A percentile compares a stretch with the other conserved stretches of the same genome.
phyloP scores from a whole-genome alignment of 2,329 filamentous ascomycete genomes.

The Paramyrothecium sp. region DNA sequence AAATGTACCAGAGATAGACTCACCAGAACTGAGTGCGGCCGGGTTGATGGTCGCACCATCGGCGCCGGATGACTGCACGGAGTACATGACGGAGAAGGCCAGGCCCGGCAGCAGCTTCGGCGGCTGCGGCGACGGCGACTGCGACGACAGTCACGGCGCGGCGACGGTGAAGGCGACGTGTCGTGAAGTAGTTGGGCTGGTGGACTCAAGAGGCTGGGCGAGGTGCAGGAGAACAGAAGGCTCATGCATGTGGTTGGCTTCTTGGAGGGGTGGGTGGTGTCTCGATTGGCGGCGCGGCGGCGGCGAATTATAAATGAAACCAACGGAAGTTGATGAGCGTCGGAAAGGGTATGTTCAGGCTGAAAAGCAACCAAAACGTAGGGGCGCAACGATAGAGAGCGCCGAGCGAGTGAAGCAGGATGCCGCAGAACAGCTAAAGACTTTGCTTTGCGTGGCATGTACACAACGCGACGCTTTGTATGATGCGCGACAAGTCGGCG shows the following conservation, averaged over 20 bases:
- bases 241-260: slow-evolving; percentile 51
- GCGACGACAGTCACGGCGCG: slow-evolving; percentile 3
- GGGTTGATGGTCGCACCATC: slow-evolving; percentile 90
- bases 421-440: too few species aligned
- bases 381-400: not conserved
- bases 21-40: slow-evolving; percentile 81
- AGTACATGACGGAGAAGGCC: slow-evolving; percentile 32
- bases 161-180: slow-evolving; percentile 53
- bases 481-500: too few species aligned
- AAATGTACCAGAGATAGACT: slow-evolving; percentile 26
- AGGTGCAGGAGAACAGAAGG: slow-evolving; percentile 43
- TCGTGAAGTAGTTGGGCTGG: slow-evolving; percentile 60
- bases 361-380: not conserved
- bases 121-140: slow-evolving; percentile 13
- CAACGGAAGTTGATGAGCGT: not conserved
- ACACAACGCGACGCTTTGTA: not conserved
- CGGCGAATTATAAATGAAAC: slow-evolving; percentile 17
- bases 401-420: too few species aligned
- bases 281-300: slow-evolving; percentile 14
- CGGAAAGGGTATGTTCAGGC: not conserved
- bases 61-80: slow-evolving; percentile 63
- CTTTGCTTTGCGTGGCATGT: not conserved
- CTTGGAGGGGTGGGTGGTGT: slow-evolving; percentile 24
- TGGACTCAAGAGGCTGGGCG: slow-evolving; percentile 36
- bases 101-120: slow-evolving; percentile 11